Conservation (phyloP, 1,139 yeast genomes). For the Yamadazyma triangularis region DNA sequence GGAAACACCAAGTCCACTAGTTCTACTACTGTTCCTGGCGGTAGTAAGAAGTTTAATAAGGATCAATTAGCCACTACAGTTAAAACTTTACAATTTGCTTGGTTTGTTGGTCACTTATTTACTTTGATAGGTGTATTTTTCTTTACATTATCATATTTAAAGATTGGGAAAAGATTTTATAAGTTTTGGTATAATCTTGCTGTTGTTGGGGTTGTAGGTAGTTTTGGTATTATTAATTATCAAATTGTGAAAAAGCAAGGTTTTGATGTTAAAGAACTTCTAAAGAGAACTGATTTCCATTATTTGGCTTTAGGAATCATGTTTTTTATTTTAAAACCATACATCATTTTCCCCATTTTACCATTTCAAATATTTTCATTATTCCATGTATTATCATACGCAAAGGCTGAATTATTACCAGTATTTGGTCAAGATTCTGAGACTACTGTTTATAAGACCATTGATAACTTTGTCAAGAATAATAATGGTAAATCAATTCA, state of each 20-base stretch:
- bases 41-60: constrained; percentile 6
- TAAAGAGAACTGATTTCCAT: constrained; percentile 47
- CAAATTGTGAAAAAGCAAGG: constrained; percentile 43
- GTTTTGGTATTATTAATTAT: constrained; percentile 74
- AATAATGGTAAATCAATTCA: constrained; percentile 70
- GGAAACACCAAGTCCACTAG: not conserved
- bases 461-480: constrained; percentile 53
- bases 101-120: constrained; percentile 68
- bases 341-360: constrained; percentile 39
- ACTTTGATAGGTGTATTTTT: constrained; percentile 55
- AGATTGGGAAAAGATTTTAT: constrained; percentile 22
- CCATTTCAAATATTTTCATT: constrained; percentile 55
- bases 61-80: constrained; percentile 14
- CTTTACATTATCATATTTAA: constrained; percentile 46
- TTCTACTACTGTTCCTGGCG: not conserved
- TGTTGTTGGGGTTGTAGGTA: constrained; percentile 60
- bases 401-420: constrained; percentile 66
- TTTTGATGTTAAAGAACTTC: constrained; percentile 23
- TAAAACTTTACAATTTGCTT: constrained; percentile 49
- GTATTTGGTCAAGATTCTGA: constrained; percentile 46
- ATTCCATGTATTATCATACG: constrained; percentile 58
- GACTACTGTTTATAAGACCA: constrained; percentile 31
- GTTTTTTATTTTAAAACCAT: constrained; percentile 32
- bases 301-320: constrained; percentile 42
- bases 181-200: constrained; percentile 53